A percentile compares a stretch with the other conserved stretches of the same genome.
phyloP scores from a whole-genome alignment of 257 asterid genomes.

The Petunia secreta region DNA sequence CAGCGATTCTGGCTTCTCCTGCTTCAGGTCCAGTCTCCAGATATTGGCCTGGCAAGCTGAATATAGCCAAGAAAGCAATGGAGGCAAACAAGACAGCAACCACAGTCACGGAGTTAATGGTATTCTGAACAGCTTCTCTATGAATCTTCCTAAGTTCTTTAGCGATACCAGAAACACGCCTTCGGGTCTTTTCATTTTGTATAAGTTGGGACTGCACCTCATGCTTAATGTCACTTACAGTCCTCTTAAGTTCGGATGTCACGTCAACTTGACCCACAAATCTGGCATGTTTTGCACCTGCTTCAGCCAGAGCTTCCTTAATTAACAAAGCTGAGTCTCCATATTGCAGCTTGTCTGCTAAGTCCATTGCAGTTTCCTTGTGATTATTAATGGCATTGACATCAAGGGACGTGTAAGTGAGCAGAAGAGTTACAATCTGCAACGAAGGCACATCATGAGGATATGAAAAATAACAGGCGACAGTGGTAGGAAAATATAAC shows the following conservation, averaged over 20 bases:
- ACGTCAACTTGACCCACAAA: conserved; percentile 66
- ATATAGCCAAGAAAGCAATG: conserved; percentile 86
- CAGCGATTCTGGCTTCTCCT: conserved; percentile 58
- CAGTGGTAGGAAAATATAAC: background rate
- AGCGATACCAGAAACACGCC: conserved; percentile 93
- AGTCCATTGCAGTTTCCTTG: conserved; percentile 91
- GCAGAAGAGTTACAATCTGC: conserved; percentile 77
- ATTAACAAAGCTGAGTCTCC: conserved; percentile 71
- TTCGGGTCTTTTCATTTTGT: conserved; percentile 85
- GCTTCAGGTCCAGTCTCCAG: conserved; percentile 48
- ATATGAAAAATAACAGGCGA: background rate
- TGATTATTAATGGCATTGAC: conserved; percentile 76
- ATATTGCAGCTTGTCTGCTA: conserved; percentile 88
- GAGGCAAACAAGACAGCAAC: conserved; percentile 95
- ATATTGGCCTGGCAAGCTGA: conserved; percentile 90
- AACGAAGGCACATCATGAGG: conserved; percentile 26
- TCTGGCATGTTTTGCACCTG: conserved; percentile 87
- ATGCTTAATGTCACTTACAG: conserved; percentile 94
- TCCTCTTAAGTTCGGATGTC: conserved; percentile 82
- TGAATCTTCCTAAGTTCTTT: conserved; percentile 95
- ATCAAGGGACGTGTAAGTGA: conserved; percentile 59
- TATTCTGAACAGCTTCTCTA: conserved; percentile 89
- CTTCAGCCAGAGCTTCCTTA: conserved; percentile 67
- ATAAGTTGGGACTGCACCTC: conserved; percentile 93
- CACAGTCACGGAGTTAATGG: conserved; percentile 86